Evolutionary conservation across 2,329 filamentous ascomycete genomes (phyloP), one percentile per base, ranked within the genome.

Genomic region (Cercospora sesami): DNA sequence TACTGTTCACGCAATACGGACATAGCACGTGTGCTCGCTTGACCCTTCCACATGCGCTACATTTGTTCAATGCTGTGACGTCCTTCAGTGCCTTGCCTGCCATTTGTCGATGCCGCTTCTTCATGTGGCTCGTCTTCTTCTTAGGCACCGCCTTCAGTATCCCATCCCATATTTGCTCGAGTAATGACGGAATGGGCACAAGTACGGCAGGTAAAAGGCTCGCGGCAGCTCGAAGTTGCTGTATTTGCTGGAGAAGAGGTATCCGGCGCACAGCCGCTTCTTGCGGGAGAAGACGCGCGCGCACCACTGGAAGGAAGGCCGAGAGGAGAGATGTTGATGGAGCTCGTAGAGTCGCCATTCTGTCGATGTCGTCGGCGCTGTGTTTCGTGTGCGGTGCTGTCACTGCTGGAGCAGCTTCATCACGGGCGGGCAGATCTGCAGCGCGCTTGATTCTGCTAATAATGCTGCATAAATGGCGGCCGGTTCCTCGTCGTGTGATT

Each of bases 71-170:
- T 64, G 88, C 87, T 71, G 91, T 95, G 67, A 96, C 89, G 78
- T 99, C 95, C 82, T 97, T 92, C 74, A 99, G 81, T 55, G 90
- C 94, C 83, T 99, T 99, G 77, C 95, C 95, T 26, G 94, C 94
- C 90, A 98, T 91, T 78, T 96, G 93, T 76, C 96, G 89, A 78
- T 93, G 90, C 74, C 95, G 87, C 86, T 93, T 97, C 84, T 95
- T 97, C 84, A 92, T 92, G 80, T 99, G 93, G 51, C 94, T 97
- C 36, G 93, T 96, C 87, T 98, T 99, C 84, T 97, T 98, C 86
- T 99, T 99, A 5, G 95, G 95, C 16, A 98, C 95, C 1, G 95
- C 95, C 73, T 90, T 90, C 73, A 99, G 85, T 57, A 99, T 87
- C 5, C 92, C 93, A 74, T 97, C 94, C 94, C 94, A 98, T 75